Percentiles rank a stretch among this genome's conserved stretches.
phyloP scores from a whole-genome alignment of 305 asterid genomes.

The Solanum hybrid region DNA sequence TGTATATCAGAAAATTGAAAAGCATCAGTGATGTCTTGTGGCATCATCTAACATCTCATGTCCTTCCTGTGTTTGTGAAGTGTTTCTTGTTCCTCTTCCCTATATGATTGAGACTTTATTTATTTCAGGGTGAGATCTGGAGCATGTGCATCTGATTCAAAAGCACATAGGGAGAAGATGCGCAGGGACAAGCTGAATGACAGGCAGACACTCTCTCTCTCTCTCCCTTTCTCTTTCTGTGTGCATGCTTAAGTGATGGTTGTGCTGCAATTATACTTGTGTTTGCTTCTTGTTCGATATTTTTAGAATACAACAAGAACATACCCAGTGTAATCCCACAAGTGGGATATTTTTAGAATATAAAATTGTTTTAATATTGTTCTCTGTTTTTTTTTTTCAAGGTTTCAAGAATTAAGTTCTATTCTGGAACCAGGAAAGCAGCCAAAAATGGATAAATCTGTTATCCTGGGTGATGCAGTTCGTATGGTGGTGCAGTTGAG shows the following conservation, averaged over 20 bases:
- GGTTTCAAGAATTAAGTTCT: constrained; percentile 50
- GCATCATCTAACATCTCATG: background rate
- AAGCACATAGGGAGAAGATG: constrained; percentile 47
- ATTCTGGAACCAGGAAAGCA: constrained; percentile 51
- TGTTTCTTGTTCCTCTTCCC: background rate
- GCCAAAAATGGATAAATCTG: constrained; percentile 42
- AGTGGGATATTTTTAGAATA: background rate
- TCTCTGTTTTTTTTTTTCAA: constrained; percentile 4
- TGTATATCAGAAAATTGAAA: background rate
- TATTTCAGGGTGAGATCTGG: constrained; percentile 27
- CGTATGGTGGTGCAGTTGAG: constrained; percentile 39
- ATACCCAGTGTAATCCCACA: background rate
- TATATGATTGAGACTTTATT: background rate
- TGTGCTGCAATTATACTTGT: background rate
- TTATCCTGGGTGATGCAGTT: constrained; percentile 38
- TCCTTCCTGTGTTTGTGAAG: background rate
- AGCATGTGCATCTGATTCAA: constrained; percentile 36
- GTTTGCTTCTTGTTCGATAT: background rate
- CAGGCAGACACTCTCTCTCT: constrained; percentile 23
- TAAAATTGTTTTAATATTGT: background rate
- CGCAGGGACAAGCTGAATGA: constrained; percentile 56
- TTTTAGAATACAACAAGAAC: background rate
- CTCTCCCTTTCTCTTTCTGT: background rate
- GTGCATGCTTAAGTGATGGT: background rate
- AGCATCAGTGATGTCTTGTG: background rate